Conservation (phyloP, 164 flowering plant species). For the Houttuynia cordata region DNA sequence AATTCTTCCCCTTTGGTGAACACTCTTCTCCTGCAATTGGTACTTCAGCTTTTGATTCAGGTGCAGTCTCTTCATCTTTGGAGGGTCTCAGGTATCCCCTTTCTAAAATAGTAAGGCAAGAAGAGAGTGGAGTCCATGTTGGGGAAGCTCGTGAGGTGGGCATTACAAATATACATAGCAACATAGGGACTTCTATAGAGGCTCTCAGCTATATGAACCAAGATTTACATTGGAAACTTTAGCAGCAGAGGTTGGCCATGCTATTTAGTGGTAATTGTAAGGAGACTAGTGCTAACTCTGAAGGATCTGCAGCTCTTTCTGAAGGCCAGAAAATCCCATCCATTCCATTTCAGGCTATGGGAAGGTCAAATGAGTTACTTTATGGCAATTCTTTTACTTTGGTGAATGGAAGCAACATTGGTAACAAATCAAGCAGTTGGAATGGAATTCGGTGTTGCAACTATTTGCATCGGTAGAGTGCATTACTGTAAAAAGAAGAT, state of each 20-base stretch:
- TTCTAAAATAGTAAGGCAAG: slow-evolving; percentile 2
- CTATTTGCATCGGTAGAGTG: slow-evolving; percentile 33
- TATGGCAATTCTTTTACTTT: slow-evolving; percentile 29
- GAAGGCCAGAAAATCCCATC: slow-evolving; percentile 24
- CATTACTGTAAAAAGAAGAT: slow-evolving; percentile 19
- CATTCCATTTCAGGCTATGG: slow-evolving; percentile 40
- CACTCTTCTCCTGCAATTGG: slow-evolving; percentile 4
- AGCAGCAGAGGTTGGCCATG: slow-evolving; percentile 62
- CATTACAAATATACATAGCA: slow-evolving; percentile 15
- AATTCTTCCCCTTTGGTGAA: slow-evolving; percentile 25
- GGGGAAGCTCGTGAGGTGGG: slow-evolving; percentile 22
- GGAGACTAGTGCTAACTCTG: slow-evolving; percentile 9
- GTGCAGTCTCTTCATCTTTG: slow-evolving; percentile 11
- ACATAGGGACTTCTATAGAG: slow-evolving; percentile 57
- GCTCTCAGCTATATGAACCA: slow-evolving; percentile 70
- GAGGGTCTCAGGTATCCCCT: slow-evolving; percentile 27
- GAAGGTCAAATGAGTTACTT: slow-evolving; percentile 33
- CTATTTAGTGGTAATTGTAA: slow-evolving; percentile 25
- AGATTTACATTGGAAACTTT: slow-evolving; percentile 79
- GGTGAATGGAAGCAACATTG: not conserved
- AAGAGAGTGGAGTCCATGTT: not conserved
- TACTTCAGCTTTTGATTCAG: slow-evolving; percentile 13
- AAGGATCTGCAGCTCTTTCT: slow-evolving; percentile 2
- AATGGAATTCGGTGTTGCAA: slow-evolving; percentile 38
- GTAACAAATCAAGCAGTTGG: slow-evolving; percentile 20